These are phyloP conservation scores for Globisporangium ultimum DNA, from an alignment of 352 stramenopile species.

Conservation along the genomic window DNA sequence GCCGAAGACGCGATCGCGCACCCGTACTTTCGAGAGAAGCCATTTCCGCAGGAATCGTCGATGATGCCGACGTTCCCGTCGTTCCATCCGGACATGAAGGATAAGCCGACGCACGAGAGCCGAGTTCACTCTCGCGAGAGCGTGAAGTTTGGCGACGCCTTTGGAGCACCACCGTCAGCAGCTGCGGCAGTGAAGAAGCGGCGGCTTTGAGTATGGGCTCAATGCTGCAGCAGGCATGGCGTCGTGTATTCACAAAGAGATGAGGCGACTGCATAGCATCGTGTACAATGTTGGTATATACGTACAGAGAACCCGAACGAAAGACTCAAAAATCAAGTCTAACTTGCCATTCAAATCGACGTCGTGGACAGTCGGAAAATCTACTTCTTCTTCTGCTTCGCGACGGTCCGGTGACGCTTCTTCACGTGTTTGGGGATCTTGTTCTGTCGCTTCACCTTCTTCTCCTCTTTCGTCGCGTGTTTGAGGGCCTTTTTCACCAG, in stretches of 20 bases:
- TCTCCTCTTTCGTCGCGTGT: slow-evolving; percentile 93
- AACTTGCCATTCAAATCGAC: no score
- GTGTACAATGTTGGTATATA: no score
- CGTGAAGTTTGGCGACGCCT: slow-evolving; percentile 13
- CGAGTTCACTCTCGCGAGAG: slow-evolving; percentile 7
- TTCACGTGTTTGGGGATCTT: slow-evolving; percentile 99
- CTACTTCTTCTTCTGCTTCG: slow-evolving; percentile 89
- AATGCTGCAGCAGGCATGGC: neutral
- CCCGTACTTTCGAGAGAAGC: slow-evolving; percentile 62
- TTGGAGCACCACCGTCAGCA: neutral
- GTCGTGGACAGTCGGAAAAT: no score
- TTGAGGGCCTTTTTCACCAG: slow-evolving; percentile 93
- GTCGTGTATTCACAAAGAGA: neutral
- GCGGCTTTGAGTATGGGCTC: slow-evolving; percentile 3
- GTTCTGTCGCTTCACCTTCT: slow-evolving; percentile 90
- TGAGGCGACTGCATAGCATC: neutral
- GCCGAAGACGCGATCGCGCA: slow-evolving; percentile 46
- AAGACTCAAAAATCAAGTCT: no score
- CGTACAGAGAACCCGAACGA: no score
- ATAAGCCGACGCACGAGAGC: neutral
- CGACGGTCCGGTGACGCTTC: slow-evolving; percentile 95
- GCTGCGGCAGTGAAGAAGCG: slow-evolving; percentile 10
- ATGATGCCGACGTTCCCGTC: slow-evolving; percentile 74
- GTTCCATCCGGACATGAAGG: slow-evolving; percentile 39
- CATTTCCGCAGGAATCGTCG: slow-evolving; percentile 47